Base-by-base conservation (phyloP, 1,284 basidiomycete species). In the Bondarzewia mesenterica region DNA sequence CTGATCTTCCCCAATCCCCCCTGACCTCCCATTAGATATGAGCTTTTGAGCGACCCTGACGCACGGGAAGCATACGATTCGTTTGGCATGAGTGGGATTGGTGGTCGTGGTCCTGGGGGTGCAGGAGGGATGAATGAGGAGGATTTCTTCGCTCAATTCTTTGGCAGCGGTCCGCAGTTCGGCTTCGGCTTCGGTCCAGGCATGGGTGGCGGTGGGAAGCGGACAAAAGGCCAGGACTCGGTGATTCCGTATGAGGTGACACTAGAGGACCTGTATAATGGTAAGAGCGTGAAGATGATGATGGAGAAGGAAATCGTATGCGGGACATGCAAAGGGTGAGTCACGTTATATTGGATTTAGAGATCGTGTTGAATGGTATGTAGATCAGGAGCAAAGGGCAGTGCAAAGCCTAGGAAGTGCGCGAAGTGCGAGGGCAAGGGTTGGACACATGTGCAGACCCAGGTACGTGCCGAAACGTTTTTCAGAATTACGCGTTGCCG, bases 251-350 rank as follows among this genome's bases (percentile, higher is more conserved):
- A 95, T 62, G 75, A 88, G 16, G 90, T 97, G 50, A 85, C 88
- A 4, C 74, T 99, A 29, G 93, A 96, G 63, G 94, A 98, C 63
- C 72, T 95, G 23, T 98, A 93, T 68, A 89, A 86, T 52, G 95
- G 95, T 27, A 94, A 93, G 65, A 79, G 78, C 14, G 85, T 95
- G 42, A 88, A 86, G 61, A 85, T 98, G 72, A 89, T 85, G 57
- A 80, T 97, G 70, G 89, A 94, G 65, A 85, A 91, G 59, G 84
- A 93, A 61, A 70, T 86, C 12, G 69, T 89, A 5, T 98, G 94
- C 65, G 72, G 72, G 20, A 66, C 70, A 5, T 99, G 95, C 65
- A 80, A 85, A 63, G 94, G 93, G 80, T 89, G 57, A 48, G 79
- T 67, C 27, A 29, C 36, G 29, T 39, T 8, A 52, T 15, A 22